Base-by-base conservation (phyloP, 768 basidiomycete genomes). In the Pulveroboletus sp. region DNA sequence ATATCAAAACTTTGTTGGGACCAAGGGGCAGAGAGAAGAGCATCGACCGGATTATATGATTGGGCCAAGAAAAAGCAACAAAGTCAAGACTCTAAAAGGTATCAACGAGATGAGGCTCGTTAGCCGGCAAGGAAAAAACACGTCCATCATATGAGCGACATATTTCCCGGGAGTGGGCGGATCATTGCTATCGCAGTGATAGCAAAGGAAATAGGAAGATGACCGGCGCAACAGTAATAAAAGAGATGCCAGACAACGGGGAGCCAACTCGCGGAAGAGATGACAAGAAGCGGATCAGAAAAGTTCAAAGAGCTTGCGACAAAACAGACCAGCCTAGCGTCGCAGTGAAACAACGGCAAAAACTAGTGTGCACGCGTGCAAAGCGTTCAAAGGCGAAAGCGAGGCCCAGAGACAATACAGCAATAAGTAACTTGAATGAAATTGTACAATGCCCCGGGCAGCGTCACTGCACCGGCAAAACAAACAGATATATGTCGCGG, bases 41-140 rank as follows among this genome's bases (percentile, higher is more conserved):
- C 4, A 12, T 41, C 26, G 8, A 37, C 36, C 15, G 8, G 0
- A 38, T 27, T 24, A 24, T 15, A 40, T 28, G 11, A 49, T 27
- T n/a, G 6, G 1, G 21, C 43, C 32, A 26, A 15, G 26, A 36
- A 36, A 52, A 43, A 31, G 2, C 3, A 24, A 6, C 8, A 2
- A 28, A 9, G 27, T 32, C 39, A 43, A 39, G 32, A 39, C 21
- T 15, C 5, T 14, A 30, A 51, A 52, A 54, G 66, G 66, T 67
- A 67, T 67, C 54, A 50, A 67, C 66, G 66, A 67, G 66, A 54
- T 56, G 66, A 68, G 68, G 68, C 66, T 69, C 66, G 66, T 67
- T 69, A 45, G 40, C 61, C 64, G 54, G 66, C 56, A 48, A 37
- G 12, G 61, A 59, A 47, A 61, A 65, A 67, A 57, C 48, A 50